Conservation (phyloP, 2,329 filamentous ascomycete genomes). For the Nemania abortiva region DNA sequence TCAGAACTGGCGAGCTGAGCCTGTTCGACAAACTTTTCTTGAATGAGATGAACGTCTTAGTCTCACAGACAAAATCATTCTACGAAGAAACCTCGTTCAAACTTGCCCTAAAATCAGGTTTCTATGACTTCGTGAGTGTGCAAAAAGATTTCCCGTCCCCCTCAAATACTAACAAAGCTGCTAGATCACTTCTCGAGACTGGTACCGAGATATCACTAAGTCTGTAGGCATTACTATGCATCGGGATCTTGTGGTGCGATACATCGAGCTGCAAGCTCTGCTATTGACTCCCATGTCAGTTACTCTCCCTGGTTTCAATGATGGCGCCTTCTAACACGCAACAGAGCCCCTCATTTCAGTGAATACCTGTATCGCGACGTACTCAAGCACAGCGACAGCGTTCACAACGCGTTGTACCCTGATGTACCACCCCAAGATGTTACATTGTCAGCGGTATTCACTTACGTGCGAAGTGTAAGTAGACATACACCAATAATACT, state of each 20-base stretch:
- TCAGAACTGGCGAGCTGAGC: conserved; percentile 82
- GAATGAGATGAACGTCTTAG: conserved; percentile 89
- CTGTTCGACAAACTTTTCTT: conserved; percentile 91
- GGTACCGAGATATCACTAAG: conserved; percentile 60
- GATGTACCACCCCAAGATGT: conserved; percentile 73
- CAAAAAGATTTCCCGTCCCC: not conserved
- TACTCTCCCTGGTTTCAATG: not conserved
- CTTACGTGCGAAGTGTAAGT: conserved; percentile 73
- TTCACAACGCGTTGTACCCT: conserved; percentile 85
- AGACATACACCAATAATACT: conserved; percentile 55
- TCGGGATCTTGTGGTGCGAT: conserved; percentile 80
- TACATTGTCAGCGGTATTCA: conserved; percentile 79
- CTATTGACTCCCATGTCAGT: conserved; percentile 78
- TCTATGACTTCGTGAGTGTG: conserved; percentile 78
- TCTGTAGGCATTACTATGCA: conserved; percentile 81
- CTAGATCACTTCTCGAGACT: conserved; percentile 64
- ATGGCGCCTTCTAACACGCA: conserved; percentile 13
- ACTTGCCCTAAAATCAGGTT: conserved; percentile 84
- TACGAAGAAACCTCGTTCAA: conserved; percentile 87
- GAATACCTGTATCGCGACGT: conserved; percentile 96
- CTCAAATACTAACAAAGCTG: conserved; percentile 86
- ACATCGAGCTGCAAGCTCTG: conserved; percentile 87
- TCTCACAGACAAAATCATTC: conserved; percentile 81
- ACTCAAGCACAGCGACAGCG: conserved; percentile 78
- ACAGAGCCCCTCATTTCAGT: conserved; percentile 84